Conservation (phyloP, 2,329 filamentous ascomycete genomes). For the Didymellaceae sp. region DNA sequence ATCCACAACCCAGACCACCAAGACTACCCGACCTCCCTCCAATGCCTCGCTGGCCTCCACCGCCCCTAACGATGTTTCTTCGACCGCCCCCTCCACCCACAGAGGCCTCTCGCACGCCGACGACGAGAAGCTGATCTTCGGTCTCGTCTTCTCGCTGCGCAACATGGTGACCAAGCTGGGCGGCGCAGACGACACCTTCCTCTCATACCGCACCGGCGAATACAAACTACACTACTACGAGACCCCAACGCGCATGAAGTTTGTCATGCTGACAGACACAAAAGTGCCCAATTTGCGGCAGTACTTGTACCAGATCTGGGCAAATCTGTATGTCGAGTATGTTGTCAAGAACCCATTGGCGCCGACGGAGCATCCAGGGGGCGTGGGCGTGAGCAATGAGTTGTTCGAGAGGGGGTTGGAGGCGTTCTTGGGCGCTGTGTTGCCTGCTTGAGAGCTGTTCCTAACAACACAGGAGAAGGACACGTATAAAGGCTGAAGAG, state of each 20-base stretch:
- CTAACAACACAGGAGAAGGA: not conserved
- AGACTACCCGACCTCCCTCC: constrained; percentile 58
- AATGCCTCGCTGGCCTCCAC: constrained; percentile 51
- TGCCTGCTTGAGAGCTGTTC: constrained; percentile 44
- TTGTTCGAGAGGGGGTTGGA: constrained; percentile 72
- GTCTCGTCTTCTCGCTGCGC: constrained; percentile 91
- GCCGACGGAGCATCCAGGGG: constrained; percentile 66
- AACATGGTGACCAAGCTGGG: constrained; percentile 97
- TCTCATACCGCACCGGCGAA: constrained; percentile 89
- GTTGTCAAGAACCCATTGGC: constrained; percentile 71
- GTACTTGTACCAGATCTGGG: constrained; percentile 96
- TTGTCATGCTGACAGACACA: constrained; percentile 94
- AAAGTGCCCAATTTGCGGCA: constrained; percentile 89
- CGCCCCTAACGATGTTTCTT: constrained; percentile 14
- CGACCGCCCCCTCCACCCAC: constrained; percentile 39
- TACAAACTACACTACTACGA: constrained; percentile 99
- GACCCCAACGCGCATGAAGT: constrained; percentile 92
- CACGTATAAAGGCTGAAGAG: not conserved
- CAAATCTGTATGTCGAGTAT: constrained; percentile 97
- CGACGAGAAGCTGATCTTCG: constrained; percentile 96
- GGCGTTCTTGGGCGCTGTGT: constrained; percentile 69
- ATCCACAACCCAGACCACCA: constrained; percentile 37
- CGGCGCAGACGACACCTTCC: constrained; percentile 88
- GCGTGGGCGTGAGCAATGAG: constrained; percentile 69
- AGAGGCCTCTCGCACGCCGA: constrained; percentile 65